A percentile compares a stretch with the other conserved stretches of the same genome.
phyloP scores from a whole-genome alignment of 2,329 filamentous ascomycete species.

The Phyllosticta paracitricarpa region DNA sequence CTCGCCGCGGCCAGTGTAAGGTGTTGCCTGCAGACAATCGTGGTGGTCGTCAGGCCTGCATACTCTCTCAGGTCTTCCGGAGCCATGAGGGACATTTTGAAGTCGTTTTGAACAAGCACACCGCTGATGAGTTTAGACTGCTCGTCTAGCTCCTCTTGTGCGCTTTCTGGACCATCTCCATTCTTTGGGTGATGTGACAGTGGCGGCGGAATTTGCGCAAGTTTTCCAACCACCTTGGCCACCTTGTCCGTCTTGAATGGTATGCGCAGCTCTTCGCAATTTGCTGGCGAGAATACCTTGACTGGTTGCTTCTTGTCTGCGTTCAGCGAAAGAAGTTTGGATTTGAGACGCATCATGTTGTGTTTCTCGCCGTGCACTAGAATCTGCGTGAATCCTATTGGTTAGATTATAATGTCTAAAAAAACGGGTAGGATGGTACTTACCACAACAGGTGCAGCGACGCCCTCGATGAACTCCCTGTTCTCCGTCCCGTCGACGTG shows the following conservation, averaged over 20 bases:
- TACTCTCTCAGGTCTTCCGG: conserved; percentile 94
- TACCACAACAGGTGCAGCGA: conserved; percentile 84
- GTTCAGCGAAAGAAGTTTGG: conserved; percentile 87
- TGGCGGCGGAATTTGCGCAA: conserved; percentile 72
- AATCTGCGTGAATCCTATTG: conserved; percentile 47
- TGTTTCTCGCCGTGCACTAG: conserved; percentile 94
- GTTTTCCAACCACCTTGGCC: conserved; percentile 89
- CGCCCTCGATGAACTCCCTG: conserved; percentile 91
- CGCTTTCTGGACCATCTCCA: conserved; percentile 15
- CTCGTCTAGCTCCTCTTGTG: conserved; percentile 17
- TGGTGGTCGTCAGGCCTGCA: conserved; percentile 91
- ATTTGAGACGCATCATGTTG: conserved; percentile 96
- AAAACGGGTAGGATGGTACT: conserved; percentile 29
- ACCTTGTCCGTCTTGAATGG: conserved; percentile 93
- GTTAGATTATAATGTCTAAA: neutral
- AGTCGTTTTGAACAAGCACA: conserved; percentile 93
- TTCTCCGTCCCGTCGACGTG: conserved; percentile 97
- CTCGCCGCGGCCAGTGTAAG: conserved; percentile 81
- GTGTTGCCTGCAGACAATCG: conserved; percentile 84
- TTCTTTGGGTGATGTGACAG: conserved; percentile 26
- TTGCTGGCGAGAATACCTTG: conserved; percentile 88
- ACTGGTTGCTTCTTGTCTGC: conserved; percentile 68
- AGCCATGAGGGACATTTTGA: conserved; percentile 94
- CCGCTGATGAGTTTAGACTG: conserved; percentile 61
- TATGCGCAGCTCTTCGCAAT: conserved; percentile 89